These are phyloP conservation scores for Tetrahymena elliotti DNA, from an alignment of 73 alveolate species.

Conservation along the genomic window DNA sequence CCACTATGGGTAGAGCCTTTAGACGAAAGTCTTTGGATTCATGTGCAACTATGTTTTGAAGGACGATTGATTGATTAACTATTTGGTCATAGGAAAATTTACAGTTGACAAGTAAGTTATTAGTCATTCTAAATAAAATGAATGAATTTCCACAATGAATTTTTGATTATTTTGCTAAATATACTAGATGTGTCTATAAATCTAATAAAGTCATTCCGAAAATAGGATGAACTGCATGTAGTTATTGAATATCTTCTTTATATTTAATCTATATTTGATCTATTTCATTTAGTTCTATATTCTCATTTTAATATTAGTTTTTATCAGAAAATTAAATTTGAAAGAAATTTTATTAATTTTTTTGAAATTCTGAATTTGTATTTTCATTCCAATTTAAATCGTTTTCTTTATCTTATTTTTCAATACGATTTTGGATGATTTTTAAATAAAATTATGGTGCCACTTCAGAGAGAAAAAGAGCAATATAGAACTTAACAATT, in stretches of 20 bases:
- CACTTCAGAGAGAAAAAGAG: neutral
- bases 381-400: neutral
- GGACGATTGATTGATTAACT: neutral
- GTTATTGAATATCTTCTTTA: neutral
- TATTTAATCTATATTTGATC: neutral
- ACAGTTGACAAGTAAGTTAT: neutral
- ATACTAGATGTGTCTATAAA: neutral
- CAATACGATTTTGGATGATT: neutral
- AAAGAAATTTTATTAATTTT: neutral
- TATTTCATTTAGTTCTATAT: neutral
- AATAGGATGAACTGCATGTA: neutral
- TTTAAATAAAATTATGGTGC: neutral
- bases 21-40: neutral
- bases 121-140: neutral
- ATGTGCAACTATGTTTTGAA: neutral
- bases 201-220: neutral
- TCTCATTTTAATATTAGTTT: neutral
- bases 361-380: neutral
- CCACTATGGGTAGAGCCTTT: neutral
- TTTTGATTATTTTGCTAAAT: neutral
- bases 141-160: neutral
- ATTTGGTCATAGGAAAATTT: neutral
- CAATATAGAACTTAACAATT: neutral
- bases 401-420: neutral
- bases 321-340: neutral